These are phyloP conservation scores for Skeletonema menzelii DNA, from an alignment of 108 stramenopile species.

Conservation along the genomic window DNA sequence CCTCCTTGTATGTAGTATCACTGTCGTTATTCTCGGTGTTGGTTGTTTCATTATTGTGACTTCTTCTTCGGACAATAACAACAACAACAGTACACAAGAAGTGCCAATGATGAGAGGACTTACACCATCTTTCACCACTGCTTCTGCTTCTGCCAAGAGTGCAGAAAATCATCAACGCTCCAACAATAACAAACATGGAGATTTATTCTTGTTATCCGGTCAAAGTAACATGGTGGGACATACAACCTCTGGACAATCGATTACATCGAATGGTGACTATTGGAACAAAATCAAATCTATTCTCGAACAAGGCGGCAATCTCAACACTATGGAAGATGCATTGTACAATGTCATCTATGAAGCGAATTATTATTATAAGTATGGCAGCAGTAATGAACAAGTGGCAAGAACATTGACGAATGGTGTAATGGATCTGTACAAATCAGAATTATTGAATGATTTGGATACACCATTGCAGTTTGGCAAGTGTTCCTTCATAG, in stretches of 20 bases:
- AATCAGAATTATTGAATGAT: neutral
- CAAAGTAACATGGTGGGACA: conserved; percentile 11
- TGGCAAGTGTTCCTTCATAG: neutral
- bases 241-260: neutral
- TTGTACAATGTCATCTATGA: neutral
- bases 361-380: no score
- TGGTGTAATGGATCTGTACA: neutral
- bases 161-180: no score
- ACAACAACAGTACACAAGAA: no score
- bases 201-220: conserved; percentile 8
- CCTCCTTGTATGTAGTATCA: no score
- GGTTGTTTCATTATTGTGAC: no score
- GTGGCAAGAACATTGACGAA: neutral
- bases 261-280: neutral
- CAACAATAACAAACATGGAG: neutral
- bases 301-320: no score
- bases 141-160: no score
- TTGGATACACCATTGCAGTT: neutral
- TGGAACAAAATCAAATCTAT: neutral
- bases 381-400: neutral
- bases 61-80: no score
- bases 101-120: no score
- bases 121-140: no score
- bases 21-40: no score
- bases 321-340: neutral